Evolutionary conservation across 768 basidiomycete genomes (phyloP).

Genomic region (Podaxis sp.): DNA sequence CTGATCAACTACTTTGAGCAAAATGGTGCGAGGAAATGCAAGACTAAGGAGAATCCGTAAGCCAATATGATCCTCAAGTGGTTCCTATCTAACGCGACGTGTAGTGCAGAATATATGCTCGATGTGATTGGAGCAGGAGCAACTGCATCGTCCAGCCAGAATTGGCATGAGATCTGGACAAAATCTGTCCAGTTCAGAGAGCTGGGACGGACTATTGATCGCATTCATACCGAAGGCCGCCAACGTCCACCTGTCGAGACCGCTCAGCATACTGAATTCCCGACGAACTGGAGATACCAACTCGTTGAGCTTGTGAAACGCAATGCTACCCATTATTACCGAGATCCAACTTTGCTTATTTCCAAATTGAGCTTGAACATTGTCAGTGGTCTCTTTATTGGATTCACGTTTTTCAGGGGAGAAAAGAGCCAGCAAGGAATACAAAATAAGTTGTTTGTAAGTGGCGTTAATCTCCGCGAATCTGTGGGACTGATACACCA

Average conservation of each 20-base stretch:
- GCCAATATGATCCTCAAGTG: slow-evolving; percentile 11
- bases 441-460: slow-evolving; percentile 65
- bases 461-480: slow-evolving; percentile 21
- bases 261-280: slow-evolving; percentile 42
- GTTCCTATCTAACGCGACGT: background rate
- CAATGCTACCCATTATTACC: slow-evolving; percentile 47
- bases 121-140: slow-evolving; percentile 76
- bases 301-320: slow-evolving; percentile 41
- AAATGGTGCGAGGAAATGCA: slow-evolving; percentile 64
- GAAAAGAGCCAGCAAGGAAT: slow-evolving; percentile 55
- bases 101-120: slow-evolving; percentile 62
- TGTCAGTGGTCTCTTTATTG: slow-evolving; percentile 53
- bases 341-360: slow-evolving; percentile 57
- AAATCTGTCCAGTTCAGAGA: slow-evolving; percentile 41
- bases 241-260: slow-evolving; percentile 35
- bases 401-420: slow-evolving; percentile 61
- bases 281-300: slow-evolving; percentile 54
- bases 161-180: slow-evolving; percentile 66
- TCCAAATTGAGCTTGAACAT: slow-evolving; percentile 58
- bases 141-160: slow-evolving; percentile 46
- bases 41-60: slow-evolving; percentile 71
- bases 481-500: background rate
- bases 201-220: slow-evolving; percentile 37
- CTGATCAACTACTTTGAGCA: slow-evolving; percentile 74
- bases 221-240: slow-evolving; percentile 48